Base-by-base conservation (phyloP, 331 rosid genomes). In the Quercus phellos region DNA sequence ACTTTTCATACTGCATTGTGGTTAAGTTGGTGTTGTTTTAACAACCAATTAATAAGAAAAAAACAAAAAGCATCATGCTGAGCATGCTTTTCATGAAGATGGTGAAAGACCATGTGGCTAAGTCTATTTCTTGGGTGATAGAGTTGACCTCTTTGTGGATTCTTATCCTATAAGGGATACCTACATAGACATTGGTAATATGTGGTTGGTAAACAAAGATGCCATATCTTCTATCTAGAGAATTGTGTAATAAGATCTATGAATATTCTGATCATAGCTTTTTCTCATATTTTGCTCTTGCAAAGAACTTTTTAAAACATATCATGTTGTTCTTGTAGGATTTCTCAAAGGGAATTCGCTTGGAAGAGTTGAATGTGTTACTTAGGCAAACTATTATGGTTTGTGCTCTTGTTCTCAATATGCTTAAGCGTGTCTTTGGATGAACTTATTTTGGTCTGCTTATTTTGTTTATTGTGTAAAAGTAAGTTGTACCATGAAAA, bases 371-470 rank as follows among this genome's bases (percentile, higher is more conserved):
- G 92, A 92, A 94, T 12, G 96, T 94, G 83, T 81, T 94, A 75
- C 96, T 92, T 42, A 92, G 81, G 90, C 97, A 88, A 85, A 89
- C 97, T 75, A 95, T 92, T 70, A 94, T 94, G 99, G 98, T 66
- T 12, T 94, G 79, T 68, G 89, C 72, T 79, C 81, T 75, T 80
- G 30, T 35, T 76, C 78, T 58, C 51, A 42, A 38, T 80, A 68
- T 76, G 74, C 19, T 29, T 69, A 46, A 46, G 17, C 3, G 5
- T 46, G 16, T 46, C 1, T 46, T 46, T 46, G 53, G 53, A 46
- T 46, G 17, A 46, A 13, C 53, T 46, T 46, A 46, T 46, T 46
- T 46, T 46, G 17, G 46, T 38, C 11, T 8, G 53, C 53, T 46
- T 46, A 46, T 46, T 46, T 46, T 46, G 53, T 46, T 46, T 10